phyloP scores from a whole-genome alignment of 2,329 filamentous ascomycete genomes.

The Pestalotiopsis sp. region DNA sequence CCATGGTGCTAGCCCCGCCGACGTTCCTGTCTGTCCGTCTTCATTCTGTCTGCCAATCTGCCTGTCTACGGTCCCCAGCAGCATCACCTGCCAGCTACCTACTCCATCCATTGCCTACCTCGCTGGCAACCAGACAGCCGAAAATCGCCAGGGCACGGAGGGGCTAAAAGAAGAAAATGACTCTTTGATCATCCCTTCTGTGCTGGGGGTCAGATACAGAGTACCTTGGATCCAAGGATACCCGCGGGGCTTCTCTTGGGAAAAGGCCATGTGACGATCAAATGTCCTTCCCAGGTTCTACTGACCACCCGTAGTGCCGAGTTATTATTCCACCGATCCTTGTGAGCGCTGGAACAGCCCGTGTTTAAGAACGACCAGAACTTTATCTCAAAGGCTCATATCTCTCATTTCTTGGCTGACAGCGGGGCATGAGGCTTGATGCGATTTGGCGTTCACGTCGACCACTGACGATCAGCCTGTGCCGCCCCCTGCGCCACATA shows the following conservation, averaged over 20 bases:
- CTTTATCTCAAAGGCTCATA: not conserved
- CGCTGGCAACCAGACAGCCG: not conserved
- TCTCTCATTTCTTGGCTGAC: no score
- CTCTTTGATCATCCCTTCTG: not conserved
- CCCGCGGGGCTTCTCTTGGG: not conserved
- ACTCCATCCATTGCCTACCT: not conserved
- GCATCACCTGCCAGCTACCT: no score
- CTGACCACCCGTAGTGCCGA: not conserved
- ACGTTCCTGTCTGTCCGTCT: not conserved
- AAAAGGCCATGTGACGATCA: not conserved
- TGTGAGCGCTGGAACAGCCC: conserved; percentile 1
- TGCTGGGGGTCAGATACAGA: not conserved
- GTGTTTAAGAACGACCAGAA: not conserved
- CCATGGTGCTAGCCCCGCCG: not conserved
- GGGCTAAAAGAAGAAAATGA: not conserved
- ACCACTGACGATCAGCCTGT: no score
- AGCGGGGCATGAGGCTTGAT: no score
- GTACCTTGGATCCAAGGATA: not conserved
- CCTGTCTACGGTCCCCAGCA: no score
- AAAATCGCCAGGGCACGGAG: not conserved
- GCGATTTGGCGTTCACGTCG: no score
- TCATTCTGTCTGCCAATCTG: no score
- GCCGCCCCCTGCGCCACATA: no score
- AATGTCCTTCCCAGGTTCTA: not conserved
- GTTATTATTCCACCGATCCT: conserved; percentile 2